A percentile compares a stretch with the other conserved stretches of the same genome.
These are phyloP conservation scores for Lipomyces starkeyi DNA, from an alignment of 805 yeast species.

Conservation along the genomic window DNA sequence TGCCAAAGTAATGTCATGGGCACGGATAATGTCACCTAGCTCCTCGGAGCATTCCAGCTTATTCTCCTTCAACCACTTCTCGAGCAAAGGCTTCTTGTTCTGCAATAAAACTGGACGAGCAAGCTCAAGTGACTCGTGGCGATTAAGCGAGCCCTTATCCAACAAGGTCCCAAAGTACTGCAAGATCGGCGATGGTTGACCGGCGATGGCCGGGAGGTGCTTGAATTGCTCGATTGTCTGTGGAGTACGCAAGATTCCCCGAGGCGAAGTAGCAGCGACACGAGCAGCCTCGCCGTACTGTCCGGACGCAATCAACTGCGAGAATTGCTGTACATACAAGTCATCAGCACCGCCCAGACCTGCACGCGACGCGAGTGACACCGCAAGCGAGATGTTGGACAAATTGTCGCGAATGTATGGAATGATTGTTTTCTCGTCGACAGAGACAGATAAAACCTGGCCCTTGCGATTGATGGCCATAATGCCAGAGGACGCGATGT, in stretches of 20 bases:
- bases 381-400: conserved; percentile 84
- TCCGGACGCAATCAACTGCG: conserved; percentile 78
- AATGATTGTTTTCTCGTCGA: conserved; percentile 80
- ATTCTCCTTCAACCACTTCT: conserved; percentile 95
- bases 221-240: conserved; percentile 93
- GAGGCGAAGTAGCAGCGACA: conserved; percentile 93
- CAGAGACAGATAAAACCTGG: conserved; percentile 90
- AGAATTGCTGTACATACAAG: conserved; percentile 89
- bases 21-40: conserved; percentile 93
- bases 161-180: conserved; percentile 89
- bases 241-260: conserved; percentile 79
- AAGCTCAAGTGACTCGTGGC: conserved; percentile 90
- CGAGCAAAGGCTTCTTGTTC: conserved; percentile 89
- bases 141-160: conserved; percentile 91
- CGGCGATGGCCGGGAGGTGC: conserved; percentile 88
- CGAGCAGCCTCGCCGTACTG: conserved; percentile 93
- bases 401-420: conserved; percentile 88
- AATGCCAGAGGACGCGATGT: conserved; percentile 77
- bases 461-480: conserved; percentile 94
- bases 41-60: conserved; percentile 95
- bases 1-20: conserved; percentile 83
- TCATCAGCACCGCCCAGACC: conserved; percentile 97
- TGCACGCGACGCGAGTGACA: conserved; percentile 90
- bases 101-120: conserved; percentile 96
- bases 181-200: conserved; percentile 91